These are phyloP conservation scores for Podospora anserina DNA, from an alignment of 495 filamentous ascomycete species.

Conservation along the genomic window DNA sequence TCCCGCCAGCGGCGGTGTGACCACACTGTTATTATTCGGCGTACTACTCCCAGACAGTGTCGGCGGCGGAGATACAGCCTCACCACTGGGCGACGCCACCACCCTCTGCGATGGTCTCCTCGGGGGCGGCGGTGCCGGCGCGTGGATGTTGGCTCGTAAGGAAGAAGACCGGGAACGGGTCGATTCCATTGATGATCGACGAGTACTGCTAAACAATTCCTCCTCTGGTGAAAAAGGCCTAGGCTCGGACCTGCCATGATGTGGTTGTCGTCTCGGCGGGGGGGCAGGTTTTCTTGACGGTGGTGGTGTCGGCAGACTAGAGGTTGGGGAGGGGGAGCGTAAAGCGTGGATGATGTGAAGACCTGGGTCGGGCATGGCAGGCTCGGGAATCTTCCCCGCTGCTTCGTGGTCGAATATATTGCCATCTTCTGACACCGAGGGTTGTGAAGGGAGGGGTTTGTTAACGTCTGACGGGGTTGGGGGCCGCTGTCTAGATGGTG, in stretches of 20 bases:
- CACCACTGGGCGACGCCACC: slow-evolving; percentile 8
- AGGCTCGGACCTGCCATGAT: slow-evolving; percentile 39
- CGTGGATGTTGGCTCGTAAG: slow-evolving; percentile 33
- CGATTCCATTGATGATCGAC: slow-evolving; percentile 45
- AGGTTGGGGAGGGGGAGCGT: slow-evolving; percentile 29
- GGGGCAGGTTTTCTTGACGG: slow-evolving; percentile 42
- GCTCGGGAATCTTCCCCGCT: slow-evolving; percentile 44
- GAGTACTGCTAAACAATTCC: slow-evolving; percentile 27
- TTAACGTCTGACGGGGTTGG: slow-evolving; percentile 45
- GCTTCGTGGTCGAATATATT: slow-evolving; percentile 45
- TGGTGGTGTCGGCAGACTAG: slow-evolving; percentile 17
- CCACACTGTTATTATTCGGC: slow-evolving; percentile 4
- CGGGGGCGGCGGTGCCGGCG: slow-evolving; percentile 45
- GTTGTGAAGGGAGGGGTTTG: slow-evolving; percentile 47
- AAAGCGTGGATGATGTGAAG: slow-evolving; percentile 25
- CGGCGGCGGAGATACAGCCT: slow-evolving; percentile 7
- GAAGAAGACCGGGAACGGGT: slow-evolving; percentile 42
- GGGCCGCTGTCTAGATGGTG: slow-evolving; percentile 12
- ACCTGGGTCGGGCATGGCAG: slow-evolving; percentile 28
- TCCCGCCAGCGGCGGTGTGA: not conserved
- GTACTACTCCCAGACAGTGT: not conserved
- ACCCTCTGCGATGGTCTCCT: slow-evolving; percentile 35
- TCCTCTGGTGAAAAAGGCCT: slow-evolving; percentile 26
- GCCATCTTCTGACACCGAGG: slow-evolving; percentile 39
- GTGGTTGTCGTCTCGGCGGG: slow-evolving; percentile 46